Evolutionary conservation across 192 early-diverging fungal species (phyloP).

Genomic region (Rhizophagus prolifer): DNA sequence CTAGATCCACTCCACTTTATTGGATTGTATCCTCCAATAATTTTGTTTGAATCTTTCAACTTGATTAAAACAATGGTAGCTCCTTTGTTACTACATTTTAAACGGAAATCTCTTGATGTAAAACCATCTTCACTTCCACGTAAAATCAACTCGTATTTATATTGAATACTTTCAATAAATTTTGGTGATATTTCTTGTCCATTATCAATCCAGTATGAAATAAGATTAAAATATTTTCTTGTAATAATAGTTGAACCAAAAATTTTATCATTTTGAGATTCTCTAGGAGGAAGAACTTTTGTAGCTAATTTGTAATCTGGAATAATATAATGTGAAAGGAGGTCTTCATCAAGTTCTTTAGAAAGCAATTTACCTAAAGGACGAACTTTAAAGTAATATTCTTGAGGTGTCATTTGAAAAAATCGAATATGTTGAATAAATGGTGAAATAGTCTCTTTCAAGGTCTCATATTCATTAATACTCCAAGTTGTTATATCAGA

Average conservation of each 20-base stretch:
- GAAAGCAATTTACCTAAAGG: conserved; percentile 7
- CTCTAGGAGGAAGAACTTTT: not conserved
- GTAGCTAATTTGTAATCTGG: not conserved
- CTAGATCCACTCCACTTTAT: not conserved
- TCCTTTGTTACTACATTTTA: conserved; percentile 6
- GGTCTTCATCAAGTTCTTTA: not conserved
- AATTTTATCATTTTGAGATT: no score
- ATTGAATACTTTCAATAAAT: not conserved
- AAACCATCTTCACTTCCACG: conserved; percentile 20
- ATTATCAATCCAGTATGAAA: conserved; percentile 23
- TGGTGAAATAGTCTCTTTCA: not conserved
- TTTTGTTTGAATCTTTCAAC: not conserved
- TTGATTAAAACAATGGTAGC: not conserved
- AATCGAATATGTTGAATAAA: no score
- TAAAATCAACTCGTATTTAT: conserved; percentile 14
- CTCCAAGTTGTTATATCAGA: not conserved
- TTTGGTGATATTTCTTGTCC: not conserved
- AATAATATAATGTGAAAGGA: not conserved
- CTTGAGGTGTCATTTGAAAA: not conserved
- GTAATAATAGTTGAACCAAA: conserved; percentile 1
- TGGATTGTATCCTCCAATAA: conserved; percentile 24
- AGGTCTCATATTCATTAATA: not conserved
- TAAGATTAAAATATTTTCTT: not conserved
- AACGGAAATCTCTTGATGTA: not conserved
- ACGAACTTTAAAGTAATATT: conserved; percentile 17